phyloP scores from a whole-genome alignment of 805 yeast species.

The Kodamaea neixiangensis region DNA sequence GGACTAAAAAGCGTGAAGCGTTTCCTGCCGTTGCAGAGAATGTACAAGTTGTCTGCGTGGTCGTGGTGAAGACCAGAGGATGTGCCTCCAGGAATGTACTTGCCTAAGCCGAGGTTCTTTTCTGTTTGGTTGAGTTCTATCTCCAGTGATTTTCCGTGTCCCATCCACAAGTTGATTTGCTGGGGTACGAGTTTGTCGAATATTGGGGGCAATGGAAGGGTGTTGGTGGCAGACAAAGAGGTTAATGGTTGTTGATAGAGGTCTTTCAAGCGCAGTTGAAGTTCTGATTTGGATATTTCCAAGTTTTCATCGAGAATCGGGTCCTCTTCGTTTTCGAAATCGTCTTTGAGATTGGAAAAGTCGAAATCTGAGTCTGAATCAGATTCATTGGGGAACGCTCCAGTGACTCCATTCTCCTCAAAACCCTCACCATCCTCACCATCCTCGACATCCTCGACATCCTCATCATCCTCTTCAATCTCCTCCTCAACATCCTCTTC shows the following conservation, averaged over 20 bases:
- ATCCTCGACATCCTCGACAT: conserved; percentile 14
- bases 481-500: conserved; percentile 36
- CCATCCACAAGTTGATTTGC: conserved; percentile 77
- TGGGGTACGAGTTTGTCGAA: conserved; percentile 55
- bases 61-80: conserved; percentile 81
- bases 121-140: conserved; percentile 3
- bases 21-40: conserved; percentile 60
- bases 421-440: conserved; percentile 6
- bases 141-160: conserved; percentile 33
- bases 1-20: conserved; percentile 71
- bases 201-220: conserved; percentile 40
- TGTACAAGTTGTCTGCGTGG: conserved; percentile 74
- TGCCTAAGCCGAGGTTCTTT: conserved; percentile 45
- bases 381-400: conserved; percentile 14
- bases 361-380: conserved; percentile 46
- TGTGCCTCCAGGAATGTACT: conserved; percentile 43
- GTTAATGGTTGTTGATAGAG: conserved; percentile 66
- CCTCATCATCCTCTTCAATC: conserved; percentile 18
- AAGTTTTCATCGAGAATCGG: conserved; percentile 21
- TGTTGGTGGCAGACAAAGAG: conserved; percentile 27
- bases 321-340: conserved; percentile 39
- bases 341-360: conserved; percentile 48
- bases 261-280: conserved; percentile 43
- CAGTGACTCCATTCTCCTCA: conserved; percentile 16
- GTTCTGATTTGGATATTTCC: conserved; percentile 32